Conservation (phyloP, 2,329 filamentous ascomycete genomes). For the Fusarium subglutinans region DNA sequence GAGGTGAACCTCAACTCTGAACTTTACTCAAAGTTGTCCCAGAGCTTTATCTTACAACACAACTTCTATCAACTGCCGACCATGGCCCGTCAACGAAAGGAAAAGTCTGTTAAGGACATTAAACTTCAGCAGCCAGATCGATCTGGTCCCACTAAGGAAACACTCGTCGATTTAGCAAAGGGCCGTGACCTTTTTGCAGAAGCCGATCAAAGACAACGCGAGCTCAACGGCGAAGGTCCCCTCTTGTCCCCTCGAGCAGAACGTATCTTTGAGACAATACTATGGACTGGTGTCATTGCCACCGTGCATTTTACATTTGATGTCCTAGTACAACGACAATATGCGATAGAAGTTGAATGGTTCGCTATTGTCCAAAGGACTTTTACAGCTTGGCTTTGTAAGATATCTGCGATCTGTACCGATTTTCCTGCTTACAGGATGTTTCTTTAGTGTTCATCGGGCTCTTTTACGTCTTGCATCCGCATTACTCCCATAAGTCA, state of each 20-base stretch:
- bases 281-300: conserved; percentile 70
- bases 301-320: conserved; percentile 83
- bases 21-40: background rate
- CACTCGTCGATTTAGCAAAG: conserved; percentile 77
- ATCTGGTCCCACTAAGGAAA: conserved; percentile 68
- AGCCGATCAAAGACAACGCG: conserved; percentile 52
- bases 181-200: conserved; percentile 67
- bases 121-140: conserved; percentile 76
- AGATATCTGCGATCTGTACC: conserved; percentile 19
- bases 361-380: conserved; percentile 61
- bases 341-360: conserved; percentile 74
- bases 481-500: conserved; percentile 58
- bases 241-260: conserved; percentile 58
- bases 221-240: conserved; percentile 48
- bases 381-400: conserved; percentile 63
- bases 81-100: conserved; percentile 62
- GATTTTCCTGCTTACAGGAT: background rate
- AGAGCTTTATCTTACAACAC: conserved; percentile 17
- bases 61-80: background rate
- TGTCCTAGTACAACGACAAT: conserved; percentile 82
- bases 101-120: conserved; percentile 60
- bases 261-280: conserved; percentile 62
- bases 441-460: conserved; percentile 59
- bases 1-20: conserved; percentile 1
- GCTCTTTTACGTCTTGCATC: conserved; percentile 67